Conservation (phyloP, 495 filamentous ascomycete species). For the Penicillium crystallinum region DNA sequence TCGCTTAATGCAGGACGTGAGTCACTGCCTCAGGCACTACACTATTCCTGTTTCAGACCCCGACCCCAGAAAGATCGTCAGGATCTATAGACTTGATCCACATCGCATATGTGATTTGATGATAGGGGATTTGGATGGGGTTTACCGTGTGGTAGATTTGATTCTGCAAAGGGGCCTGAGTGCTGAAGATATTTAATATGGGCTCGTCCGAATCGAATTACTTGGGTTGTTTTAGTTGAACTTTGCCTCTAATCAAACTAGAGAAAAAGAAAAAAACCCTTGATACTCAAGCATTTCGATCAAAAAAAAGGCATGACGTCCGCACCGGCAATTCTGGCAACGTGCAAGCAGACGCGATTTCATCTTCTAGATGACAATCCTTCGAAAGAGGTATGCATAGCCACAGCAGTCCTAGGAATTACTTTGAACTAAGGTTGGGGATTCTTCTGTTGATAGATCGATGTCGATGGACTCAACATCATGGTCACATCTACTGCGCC, state of each 20-base stretch:
- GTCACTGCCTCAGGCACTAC: background rate
- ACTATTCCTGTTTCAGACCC: conserved; percentile 31
- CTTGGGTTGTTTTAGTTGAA: background rate
- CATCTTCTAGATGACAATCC: conserved; percentile 40
- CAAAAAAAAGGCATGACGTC: conserved; percentile 8
- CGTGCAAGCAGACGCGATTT: conserved; percentile 44
- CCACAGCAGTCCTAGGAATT: background rate
- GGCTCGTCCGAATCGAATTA: background rate
- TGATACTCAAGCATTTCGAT: background rate
- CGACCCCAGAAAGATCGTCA: conserved; percentile 11
- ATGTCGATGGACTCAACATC: conserved; percentile 62
- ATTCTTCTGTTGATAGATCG: conserved; percentile 42
- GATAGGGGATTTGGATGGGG: background rate
- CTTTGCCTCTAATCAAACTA: too few species aligned
- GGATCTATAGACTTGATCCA: background rate
- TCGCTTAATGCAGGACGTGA: background rate
- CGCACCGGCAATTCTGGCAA: conserved; percentile 36
- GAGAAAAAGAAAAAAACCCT: background rate
- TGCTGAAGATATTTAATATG: background rate
- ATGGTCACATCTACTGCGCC: conserved; percentile 44
- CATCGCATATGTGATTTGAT: background rate
- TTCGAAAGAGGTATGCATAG: conserved; percentile 31
- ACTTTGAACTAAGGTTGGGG: background rate
- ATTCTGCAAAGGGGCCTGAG: background rate
- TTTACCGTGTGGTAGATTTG: background rate